Base-by-base conservation (phyloP, 257 asterid species). In the Solanum acaule region DNA sequence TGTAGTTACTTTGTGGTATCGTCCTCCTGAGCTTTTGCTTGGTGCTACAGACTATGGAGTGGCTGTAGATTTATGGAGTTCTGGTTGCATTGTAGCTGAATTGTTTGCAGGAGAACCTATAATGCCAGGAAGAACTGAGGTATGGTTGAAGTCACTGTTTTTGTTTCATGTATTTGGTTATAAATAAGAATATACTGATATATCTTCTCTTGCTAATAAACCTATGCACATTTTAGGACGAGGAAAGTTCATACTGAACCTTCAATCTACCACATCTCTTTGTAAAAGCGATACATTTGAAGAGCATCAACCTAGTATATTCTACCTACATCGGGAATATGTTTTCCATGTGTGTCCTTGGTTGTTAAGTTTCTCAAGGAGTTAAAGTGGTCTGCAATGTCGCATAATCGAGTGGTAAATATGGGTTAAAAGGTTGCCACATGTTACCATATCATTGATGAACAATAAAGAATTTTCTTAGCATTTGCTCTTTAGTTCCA, bases 71-170 rank as follows among this genome's bases (percentile, higher is more conserved):
- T 89, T 96, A 90, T 96, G 99, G 99, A 96, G 99, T 89, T 91
- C 98, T 14, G 99, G 99, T 89, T 96, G 99, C 92, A 94, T 96
- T 90, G 94, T 96, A 76, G 99, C 99, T 77, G 99, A 96, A 92
- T 83, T 96, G 78, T 94, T 93, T 86, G 93, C 95, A 10, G 98
- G 98, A 59, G 95, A 94, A 90, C 98, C 98, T 85, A 94, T 96
- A 85, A 94, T 96, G 98, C 97, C 98, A 1, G 99, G 98, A 88
- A 96, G 98, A 89, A 96, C 99, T 70, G 98, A 96, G 98, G 99
- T 96, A 91, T 56, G 67, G 68, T 81, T 46, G 25, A 49, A 82
- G 71, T 82, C 68, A 82, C 71, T 82, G 44, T 49, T 33, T 46
- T 82, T 49, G 71, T 49, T 46, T 81, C 1, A 7, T 82, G 18